Evolutionary conservation across 768 basidiomycete species (phyloP).

Genomic region (Tulasnella sp.): DNA sequence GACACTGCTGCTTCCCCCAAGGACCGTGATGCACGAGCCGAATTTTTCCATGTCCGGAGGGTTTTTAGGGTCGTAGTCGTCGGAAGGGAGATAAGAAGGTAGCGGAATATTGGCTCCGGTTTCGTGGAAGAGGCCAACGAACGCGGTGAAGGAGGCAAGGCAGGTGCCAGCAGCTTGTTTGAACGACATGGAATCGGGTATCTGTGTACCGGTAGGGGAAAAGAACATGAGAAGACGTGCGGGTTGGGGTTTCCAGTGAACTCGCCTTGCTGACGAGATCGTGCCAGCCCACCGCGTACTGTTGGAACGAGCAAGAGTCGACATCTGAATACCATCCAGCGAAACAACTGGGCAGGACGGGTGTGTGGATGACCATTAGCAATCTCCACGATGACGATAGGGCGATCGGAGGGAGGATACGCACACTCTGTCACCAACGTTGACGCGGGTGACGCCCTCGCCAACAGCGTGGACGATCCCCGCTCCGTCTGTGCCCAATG

Average conservation of each 20-base stretch:
- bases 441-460: not conserved
- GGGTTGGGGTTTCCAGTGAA: not conserved
- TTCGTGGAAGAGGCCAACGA: constrained; percentile 7
- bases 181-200: constrained; percentile 3
- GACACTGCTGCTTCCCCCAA: constrained; percentile 11
- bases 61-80: not conserved
- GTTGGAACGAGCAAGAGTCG: constrained; percentile 1
- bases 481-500: not conserved
- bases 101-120: constrained; percentile 3
- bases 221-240: not conserved
- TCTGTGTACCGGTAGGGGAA: not conserved
- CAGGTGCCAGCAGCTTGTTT: not conserved
- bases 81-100: not conserved
- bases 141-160: not conserved
- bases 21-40: constrained; percentile 3
- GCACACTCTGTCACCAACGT: constrained; percentile 10
- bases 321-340: not conserved
- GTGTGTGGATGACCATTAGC: too few relatives aligned
- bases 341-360: not conserved
- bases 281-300: not conserved
- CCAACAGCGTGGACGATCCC: not conserved
- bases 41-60: not conserved
- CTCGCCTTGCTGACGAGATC: not conserved
- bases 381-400: not conserved
- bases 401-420: too few relatives aligned